Percentiles rank a stretch among this genome's conserved stretches.
These are phyloP conservation scores for Nicotiana attenuata DNA, from an alignment of 257 asterid species.

Conservation along the genomic window DNA sequence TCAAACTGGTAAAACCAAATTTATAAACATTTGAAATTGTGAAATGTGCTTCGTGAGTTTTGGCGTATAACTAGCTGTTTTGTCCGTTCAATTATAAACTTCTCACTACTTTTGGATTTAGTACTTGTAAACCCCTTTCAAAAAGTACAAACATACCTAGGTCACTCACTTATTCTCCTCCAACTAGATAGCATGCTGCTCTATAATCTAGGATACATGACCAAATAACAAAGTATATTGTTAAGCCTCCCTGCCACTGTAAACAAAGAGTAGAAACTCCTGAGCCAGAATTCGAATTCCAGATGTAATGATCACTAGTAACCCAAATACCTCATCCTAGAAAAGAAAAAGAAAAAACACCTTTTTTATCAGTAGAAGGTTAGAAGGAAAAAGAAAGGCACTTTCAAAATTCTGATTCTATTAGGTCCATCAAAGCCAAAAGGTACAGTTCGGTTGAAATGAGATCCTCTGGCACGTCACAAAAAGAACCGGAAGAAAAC, in stretches of 20 bases:
- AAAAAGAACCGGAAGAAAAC: not conserved
- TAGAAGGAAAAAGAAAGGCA: not conserved
- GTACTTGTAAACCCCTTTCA: not conserved
- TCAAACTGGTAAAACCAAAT: not conserved
- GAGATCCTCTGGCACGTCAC: not conserved
- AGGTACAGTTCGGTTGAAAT: not conserved
- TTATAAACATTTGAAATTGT: not conserved
- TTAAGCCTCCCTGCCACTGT: not conserved
- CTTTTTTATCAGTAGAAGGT: no score
- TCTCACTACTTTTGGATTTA: not conserved
- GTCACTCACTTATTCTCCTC: not conserved
- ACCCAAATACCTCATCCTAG: not conserved
- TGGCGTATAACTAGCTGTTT: not conserved
- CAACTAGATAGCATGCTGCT: not conserved
- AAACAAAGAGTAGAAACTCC: not conserved
- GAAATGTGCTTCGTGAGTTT: not conserved
- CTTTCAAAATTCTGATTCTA: not conserved
- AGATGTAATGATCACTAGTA: not conserved
- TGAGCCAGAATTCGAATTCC: not conserved
- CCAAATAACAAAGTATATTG: not conserved
- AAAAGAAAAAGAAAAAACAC: not conserved
- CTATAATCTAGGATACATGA: not conserved
- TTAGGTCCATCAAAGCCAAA: not conserved
- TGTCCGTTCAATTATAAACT: not conserved
- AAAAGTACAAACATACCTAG: not conserved